These are phyloP conservation scores for Leishmania turanica DNA, from an alignment of 208 protist genomes.

Conservation along the genomic window DNA sequence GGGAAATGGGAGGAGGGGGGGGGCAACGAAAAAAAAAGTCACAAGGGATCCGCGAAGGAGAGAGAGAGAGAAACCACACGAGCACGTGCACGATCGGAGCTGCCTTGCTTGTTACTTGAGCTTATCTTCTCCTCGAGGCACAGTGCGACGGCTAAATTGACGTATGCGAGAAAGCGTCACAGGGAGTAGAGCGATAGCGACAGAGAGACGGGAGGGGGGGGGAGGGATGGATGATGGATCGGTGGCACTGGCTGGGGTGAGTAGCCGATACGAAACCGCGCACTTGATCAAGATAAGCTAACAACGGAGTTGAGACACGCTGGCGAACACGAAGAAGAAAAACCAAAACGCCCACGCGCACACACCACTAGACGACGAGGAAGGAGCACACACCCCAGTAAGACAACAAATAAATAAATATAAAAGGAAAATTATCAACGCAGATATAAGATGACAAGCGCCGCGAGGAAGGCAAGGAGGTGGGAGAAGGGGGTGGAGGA, in stretches of 20 bases:
- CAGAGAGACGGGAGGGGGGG: too few relatives aligned
- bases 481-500: neutral
- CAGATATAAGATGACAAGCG: too few relatives aligned
- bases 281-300: neutral
- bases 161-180: too few relatives aligned
- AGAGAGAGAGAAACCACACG: neutral
- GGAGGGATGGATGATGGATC: too few relatives aligned
- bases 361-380: neutral
- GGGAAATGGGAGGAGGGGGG: neutral
- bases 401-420: neutral
- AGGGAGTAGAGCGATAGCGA: too few relatives aligned
- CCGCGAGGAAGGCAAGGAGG: conserved; percentile 5
- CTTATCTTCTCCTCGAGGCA: too few relatives aligned
- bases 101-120: too few relatives aligned
- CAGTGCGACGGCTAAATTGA: too few relatives aligned
- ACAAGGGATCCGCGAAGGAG: neutral
- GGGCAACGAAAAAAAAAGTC: neutral
- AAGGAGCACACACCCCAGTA: neutral
- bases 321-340: neutral
- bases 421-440: neutral
- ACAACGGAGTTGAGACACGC: neutral
- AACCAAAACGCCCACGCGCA: neutral
- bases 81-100: neutral
- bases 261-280: too few relatives aligned
- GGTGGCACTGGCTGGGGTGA: too few relatives aligned